Base-by-base conservation (phyloP, 1,139 yeast genomes). In the Schwanniomyces etchellsii region DNA sequence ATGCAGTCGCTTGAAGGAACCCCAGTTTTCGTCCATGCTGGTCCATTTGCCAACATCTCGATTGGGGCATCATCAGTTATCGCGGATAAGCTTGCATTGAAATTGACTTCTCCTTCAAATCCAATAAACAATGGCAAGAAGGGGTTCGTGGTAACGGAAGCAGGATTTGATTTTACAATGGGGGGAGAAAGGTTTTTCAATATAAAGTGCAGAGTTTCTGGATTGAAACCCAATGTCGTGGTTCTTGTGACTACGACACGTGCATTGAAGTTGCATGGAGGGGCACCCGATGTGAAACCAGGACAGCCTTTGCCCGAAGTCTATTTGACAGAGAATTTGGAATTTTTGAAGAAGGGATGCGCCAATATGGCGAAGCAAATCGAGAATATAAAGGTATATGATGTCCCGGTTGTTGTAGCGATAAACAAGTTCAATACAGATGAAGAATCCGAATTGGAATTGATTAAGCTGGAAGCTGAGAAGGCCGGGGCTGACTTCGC, bases 1-100 rank as follows among this genome's bases (percentile, higher is more conserved):
- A 82, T 82, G 93, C 93, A 82, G 61, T 77, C 89, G 26, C 65
- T 82, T 47, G 91, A 82, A 58, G 93, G 93, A 40, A 81, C 89
- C 5, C 93, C 91, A 3, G 91, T 81, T 12, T 72, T 82, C 53
- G 86, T 82, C 17, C 93, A 82, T 48, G 91, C 91, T 20, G 93
- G 93, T 38, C 93, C 93, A 32, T 82, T 82, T 52, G 93, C 93
- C 42, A 82, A 82, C 56, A 82, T 82, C 40, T 81, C 91, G 16
- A 82, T 82, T 50, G 93, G 93, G 48, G 88, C 91, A 11, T 80
- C 88, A 2, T 81, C 91, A 14, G 84, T 81, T 26, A 70, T 81
- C 49, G 89, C 91, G 29, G 93, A 82, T 50, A 71, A 73, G 49
- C 61, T 82, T 45, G 89, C 86, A 3, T 64, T 82, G 55, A 80